Evolutionary conservation across 345 rosid species (phyloP), one percentile per base, ranked within the genome.

Genomic region (Cardamine chenopodiifolia): DNA sequence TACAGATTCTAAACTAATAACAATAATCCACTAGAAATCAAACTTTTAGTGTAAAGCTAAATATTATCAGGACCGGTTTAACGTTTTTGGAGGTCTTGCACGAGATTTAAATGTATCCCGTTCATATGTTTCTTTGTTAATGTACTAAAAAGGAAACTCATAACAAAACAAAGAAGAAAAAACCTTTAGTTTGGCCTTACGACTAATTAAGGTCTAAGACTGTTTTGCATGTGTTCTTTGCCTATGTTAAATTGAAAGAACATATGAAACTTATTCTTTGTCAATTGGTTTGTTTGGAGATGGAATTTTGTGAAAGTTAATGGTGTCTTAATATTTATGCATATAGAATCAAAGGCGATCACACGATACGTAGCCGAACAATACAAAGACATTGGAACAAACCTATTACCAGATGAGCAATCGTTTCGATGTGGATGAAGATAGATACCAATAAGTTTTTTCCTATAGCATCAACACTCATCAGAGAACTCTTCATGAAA

Each of bases 331-430:
- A 15, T 56, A 48, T 48, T 8, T 17, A 17, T 37, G 11, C 7
- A 32, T 13, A 17, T 48, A 83, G 80, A 81, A 76, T 81, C 84
- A 45, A 79, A 82, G 67, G 82, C 82, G 12, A 83, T 81, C 34
- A 69, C 18, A 20, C 76, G 59, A 53, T 79, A 84, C 61, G 6
- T 81, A 28, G 79, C 84, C 0, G 48, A 61, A 32, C 78, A 81
- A 61, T 69, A 71, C 45, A 66, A 55, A 29, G 75, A 69, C 17
- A 37, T 0, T 0, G 79, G 90, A 9, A 54, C 44, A 12, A 12
- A 80, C 61, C 13, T 75, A 35, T 7, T 53, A 75, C 32, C 70
- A 64, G 6, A 81, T 64, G 14, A 40, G 78, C 66, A 8, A 25
- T 23, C 6, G 3, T 58, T 5, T 19, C 22, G 44, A 69, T 69